Evolutionary conservation across 192 early-diverging fungal species (phyloP).

Genomic region (Pilaira anomala): DNA sequence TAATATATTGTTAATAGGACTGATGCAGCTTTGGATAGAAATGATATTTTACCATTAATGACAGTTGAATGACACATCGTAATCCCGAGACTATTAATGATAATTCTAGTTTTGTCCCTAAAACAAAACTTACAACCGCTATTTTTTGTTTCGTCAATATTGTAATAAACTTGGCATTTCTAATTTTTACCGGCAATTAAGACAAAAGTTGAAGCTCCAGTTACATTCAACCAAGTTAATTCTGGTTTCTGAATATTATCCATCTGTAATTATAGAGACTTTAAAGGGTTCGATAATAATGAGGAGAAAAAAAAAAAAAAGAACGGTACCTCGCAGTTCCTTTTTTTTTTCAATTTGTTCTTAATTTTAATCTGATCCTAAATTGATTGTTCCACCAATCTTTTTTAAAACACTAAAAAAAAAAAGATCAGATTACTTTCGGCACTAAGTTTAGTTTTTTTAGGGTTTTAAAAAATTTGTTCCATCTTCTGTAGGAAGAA

Average conservation of each 20-base stretch:
- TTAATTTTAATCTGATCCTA: no score
- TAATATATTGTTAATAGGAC: neutral
- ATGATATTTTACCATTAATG: slow-evolving; percentile 54
- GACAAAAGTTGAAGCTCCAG: slow-evolving; percentile 21
- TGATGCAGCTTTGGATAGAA: neutral
- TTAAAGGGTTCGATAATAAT: no score
- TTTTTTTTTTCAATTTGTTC: no score
- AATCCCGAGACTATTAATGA: slow-evolving; percentile 64
- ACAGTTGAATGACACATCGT: slow-evolving; percentile 76
- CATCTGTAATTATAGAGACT: no score
- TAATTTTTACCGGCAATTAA: slow-evolving; percentile 18
- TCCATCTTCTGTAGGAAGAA: no score
- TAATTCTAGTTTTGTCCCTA: slow-evolving; percentile 66
- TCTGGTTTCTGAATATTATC: neutral
- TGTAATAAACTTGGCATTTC: neutral
- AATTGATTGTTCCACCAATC: no score
- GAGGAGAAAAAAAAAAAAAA: no score
- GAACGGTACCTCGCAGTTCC: no score
- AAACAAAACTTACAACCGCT: slow-evolving; percentile 20
- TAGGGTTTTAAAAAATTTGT: no score
- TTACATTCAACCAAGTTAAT: slow-evolving; percentile 22
- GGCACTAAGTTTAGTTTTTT: no score
- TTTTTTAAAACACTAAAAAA: no score
- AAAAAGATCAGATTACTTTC: no score
- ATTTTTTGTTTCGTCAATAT: neutral